These are phyloP conservation scores for Rhodotorula sp. DNA, from an alignment of 1,284 basidiomycete species.

Conservation along the genomic window DNA sequence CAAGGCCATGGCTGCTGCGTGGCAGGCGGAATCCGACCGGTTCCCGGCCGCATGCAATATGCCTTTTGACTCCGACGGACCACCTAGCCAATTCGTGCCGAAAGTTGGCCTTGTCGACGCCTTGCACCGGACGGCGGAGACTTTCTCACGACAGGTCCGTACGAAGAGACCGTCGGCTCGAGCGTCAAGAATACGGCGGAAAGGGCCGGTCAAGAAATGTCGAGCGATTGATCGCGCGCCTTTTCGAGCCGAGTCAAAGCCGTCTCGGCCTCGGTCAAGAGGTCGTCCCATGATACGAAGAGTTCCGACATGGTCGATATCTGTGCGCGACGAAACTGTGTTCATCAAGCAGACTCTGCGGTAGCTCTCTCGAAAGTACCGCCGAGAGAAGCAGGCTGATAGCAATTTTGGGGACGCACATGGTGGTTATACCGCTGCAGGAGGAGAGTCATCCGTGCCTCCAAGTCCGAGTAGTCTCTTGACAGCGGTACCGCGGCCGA, in stretches of 20 bases:
- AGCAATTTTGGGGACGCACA: constrained; percentile 26
- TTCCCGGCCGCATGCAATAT: no score
- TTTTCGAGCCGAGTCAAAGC: constrained; percentile 38
- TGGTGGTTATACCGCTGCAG: constrained; percentile 43
- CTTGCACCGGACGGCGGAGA: no score
- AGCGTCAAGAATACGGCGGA: neutral
- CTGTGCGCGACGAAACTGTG: constrained; percentile 13
- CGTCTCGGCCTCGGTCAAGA: constrained; percentile 39
- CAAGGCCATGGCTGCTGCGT: no score
- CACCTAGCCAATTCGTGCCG: no score
- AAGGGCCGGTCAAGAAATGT: constrained; percentile 6
- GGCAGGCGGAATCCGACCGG: no score
- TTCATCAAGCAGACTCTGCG: no score
- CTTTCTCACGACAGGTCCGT: no score
- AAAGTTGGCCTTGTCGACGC: no score
- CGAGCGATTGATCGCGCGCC: constrained; percentile 1
- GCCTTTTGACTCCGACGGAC: no score
- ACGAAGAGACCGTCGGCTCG: neutral
- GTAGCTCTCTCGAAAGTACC: no score
- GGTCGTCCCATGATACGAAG: constrained; percentile 44
- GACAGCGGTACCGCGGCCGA: constrained; percentile 17
- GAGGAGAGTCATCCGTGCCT: constrained; percentile 30
- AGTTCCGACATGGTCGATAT: constrained; percentile 44
- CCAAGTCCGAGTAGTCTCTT: constrained; percentile 24
- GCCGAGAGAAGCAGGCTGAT: neutral